These are phyloP conservation scores for Hypoxylon fragiforme DNA, from an alignment of 495 filamentous ascomycete genomes.

Conservation along the genomic window DNA sequence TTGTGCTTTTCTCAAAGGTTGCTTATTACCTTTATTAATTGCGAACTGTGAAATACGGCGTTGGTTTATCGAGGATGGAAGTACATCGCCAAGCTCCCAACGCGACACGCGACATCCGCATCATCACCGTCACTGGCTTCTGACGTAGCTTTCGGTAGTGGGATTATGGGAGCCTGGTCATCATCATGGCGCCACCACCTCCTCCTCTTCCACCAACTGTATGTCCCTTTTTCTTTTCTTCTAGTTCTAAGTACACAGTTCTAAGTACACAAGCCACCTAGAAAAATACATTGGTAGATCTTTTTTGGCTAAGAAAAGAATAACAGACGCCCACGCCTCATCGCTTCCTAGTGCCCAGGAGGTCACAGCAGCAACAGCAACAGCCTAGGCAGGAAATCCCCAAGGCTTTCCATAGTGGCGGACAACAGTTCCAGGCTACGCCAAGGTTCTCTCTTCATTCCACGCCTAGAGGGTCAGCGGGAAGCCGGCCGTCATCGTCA, in stretches of 20 bases:
- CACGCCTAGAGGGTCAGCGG: conserved; percentile 21
- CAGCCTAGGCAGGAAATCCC: conserved; percentile 38
- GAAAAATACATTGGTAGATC: too few relatives aligned
- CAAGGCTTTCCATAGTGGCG: conserved; percentile 27
- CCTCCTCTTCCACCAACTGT: conserved; percentile 36
- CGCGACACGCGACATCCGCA: neutral
- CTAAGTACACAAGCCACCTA: too few relatives aligned
- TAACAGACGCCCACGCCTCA: conserved; percentile 47
- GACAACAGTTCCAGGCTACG: conserved; percentile 45
- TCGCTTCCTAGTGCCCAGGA: conserved; percentile 46
- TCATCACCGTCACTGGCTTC: too few relatives aligned
- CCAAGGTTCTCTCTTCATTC: conserved; percentile 45
- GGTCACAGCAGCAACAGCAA: conserved; percentile 40
- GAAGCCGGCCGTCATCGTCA: conserved; percentile 29
- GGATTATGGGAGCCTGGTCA: too few relatives aligned
- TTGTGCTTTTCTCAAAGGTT: too few relatives aligned
- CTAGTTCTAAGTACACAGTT: too few relatives aligned
- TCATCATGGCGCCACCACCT: conserved; percentile 35
- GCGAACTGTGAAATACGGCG: too few relatives aligned
- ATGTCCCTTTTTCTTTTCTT: too few relatives aligned
- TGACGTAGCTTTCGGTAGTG: too few relatives aligned
- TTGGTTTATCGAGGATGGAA: neutral
- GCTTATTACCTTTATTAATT: too few relatives aligned
- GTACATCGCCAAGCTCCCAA: neutral
- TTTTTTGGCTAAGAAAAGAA: too few relatives aligned